Percentiles rank a stretch among this genome's conserved stretches.
phyloP scores from a whole-genome alignment of 495 filamentous ascomycete genomes.

The Podospora sp. region DNA sequence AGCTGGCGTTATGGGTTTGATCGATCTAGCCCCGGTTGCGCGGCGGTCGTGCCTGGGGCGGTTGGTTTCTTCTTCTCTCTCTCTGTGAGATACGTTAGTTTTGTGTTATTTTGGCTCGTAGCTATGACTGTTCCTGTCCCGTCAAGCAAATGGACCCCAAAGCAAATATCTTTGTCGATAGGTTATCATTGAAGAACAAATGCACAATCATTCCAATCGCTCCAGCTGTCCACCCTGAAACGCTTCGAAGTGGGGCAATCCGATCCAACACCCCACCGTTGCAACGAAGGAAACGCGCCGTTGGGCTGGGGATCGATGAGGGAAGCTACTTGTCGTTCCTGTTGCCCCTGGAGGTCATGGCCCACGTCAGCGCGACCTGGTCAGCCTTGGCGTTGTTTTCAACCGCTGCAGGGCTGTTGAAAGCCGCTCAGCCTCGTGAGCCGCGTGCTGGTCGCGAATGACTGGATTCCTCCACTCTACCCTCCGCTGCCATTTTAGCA shows the following conservation, averaged over 20 bases:
- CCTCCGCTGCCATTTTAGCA: not conserved
- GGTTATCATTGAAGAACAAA: too few species aligned
- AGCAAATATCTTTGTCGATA: too few species aligned
- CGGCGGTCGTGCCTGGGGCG: not conserved
- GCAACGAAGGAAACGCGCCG: not conserved
- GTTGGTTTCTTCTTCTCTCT: not conserved
- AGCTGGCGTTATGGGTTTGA: not conserved
- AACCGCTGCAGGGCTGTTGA: not conserved
- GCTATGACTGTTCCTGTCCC: not conserved
- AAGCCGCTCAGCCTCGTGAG: slow-evolving; percentile 2
- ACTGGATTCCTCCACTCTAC: not conserved
- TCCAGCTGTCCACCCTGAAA: not conserved
- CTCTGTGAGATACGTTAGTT: not conserved
- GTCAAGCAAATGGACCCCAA: not conserved
- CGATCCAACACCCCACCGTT: slow-evolving; percentile 9
- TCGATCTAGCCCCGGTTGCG: not conserved
- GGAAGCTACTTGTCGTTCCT: not conserved
- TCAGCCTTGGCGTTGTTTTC: slow-evolving; percentile 6
- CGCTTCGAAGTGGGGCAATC: not conserved
- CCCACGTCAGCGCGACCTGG: not conserved
- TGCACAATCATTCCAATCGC: too few species aligned
- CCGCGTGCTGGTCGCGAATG: slow-evolving; percentile 5
- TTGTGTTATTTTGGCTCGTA: not conserved
- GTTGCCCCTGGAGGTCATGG: not conserved
- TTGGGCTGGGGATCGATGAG: not conserved